Conservation (phyloP, 129 eudicot genomes). For the Mikania micrantha region DNA sequence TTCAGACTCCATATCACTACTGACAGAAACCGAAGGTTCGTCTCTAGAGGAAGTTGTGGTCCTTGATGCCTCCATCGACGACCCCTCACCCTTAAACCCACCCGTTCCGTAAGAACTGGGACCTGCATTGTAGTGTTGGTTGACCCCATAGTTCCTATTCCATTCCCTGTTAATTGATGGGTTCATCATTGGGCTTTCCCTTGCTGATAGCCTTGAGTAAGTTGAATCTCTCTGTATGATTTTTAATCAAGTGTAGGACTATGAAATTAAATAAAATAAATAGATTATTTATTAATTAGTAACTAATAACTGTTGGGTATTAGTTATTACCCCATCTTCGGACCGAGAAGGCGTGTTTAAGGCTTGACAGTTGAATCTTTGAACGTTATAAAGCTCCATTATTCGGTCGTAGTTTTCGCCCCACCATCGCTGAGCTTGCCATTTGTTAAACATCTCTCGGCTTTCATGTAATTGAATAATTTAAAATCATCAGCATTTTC, state of each 20-base stretch:
- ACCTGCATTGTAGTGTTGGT: conserved; percentile 44
- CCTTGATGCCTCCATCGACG: conserved; percentile 87
- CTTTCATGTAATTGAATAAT: conserved; percentile 30
- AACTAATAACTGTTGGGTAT: neutral
- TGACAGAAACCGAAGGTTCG: conserved; percentile 68
- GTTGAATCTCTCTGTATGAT: conserved; percentile 72
- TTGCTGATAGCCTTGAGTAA: conserved; percentile 74
- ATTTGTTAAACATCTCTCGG: conserved; percentile 92
- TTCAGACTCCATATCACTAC: conserved; percentile 88
- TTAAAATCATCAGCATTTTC: conserved; percentile 17
- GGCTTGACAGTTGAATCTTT: conserved; percentile 86
- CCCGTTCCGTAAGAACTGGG: conserved; percentile 46
- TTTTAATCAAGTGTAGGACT: neutral
- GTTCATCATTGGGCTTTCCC: conserved; percentile 84
- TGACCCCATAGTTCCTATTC: conserved; percentile 48
- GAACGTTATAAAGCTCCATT: conserved; percentile 92
- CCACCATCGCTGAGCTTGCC: conserved; percentile 99
- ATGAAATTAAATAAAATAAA: neutral
- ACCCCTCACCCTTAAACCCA: conserved; percentile 53
- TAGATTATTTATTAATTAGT: neutral
- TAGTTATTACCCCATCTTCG: conserved; percentile 71
- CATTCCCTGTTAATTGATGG: conserved; percentile 76
- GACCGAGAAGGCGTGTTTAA: conserved; percentile 71
- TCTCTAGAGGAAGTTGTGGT: conserved; percentile 85
- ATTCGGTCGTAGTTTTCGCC: conserved; percentile 86